A percentile compares a stretch with the other conserved stretches of the same genome.
Evolutionary conservation across 2,329 filamentous ascomycete species (phyloP).

Genomic region (Diplodia sapinea): DNA sequence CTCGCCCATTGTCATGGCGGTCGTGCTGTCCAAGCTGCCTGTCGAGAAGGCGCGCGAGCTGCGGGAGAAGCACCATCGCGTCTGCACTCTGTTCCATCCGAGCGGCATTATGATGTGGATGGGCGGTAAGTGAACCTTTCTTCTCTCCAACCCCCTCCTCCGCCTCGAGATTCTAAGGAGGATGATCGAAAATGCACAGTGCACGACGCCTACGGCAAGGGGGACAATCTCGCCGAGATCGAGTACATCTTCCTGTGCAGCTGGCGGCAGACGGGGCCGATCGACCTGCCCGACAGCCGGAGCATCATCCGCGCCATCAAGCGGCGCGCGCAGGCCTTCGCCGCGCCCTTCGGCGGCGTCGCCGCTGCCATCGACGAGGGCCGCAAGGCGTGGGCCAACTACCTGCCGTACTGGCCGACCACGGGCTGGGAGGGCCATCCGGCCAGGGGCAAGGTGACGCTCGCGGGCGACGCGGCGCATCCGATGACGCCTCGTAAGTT

Average conservation of each 20-base stretch:
- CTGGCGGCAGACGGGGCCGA: conserved; percentile 49
- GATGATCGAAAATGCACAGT: not conserved
- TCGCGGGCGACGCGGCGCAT: conserved; percentile 51
- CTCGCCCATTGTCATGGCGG: conserved; percentile 54
- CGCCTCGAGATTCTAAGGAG: not conserved
- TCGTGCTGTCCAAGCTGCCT: conserved; percentile 52
- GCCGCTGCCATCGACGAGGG: conserved; percentile 45
- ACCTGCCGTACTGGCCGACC: conserved; percentile 45
- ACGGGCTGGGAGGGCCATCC: conserved; percentile 44
- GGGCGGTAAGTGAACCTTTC: conserved; percentile 8
- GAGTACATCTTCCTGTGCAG: conserved; percentile 58
- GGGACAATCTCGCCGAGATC: conserved; percentile 49
- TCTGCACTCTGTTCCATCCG: conserved; percentile 53
- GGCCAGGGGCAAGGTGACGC: conserved; percentile 42
- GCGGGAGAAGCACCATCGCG: conserved; percentile 54
- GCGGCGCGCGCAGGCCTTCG: conserved; percentile 47
- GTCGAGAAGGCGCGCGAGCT: conserved; percentile 53
- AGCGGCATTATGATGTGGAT: conserved; percentile 46
- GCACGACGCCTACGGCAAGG: conserved; percentile 38
- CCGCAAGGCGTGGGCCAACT: conserved; percentile 43
- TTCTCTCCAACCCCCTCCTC: conserved; percentile 28
- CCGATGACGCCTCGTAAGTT: conserved; percentile 47
- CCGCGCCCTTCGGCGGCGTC: conserved; percentile 49
- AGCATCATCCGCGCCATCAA: conserved; percentile 41
- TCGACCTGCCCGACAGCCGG: conserved; percentile 21